phyloP scores from a whole-genome alignment of 1,139 yeast species.

The Pichia inconspicua region DNA sequence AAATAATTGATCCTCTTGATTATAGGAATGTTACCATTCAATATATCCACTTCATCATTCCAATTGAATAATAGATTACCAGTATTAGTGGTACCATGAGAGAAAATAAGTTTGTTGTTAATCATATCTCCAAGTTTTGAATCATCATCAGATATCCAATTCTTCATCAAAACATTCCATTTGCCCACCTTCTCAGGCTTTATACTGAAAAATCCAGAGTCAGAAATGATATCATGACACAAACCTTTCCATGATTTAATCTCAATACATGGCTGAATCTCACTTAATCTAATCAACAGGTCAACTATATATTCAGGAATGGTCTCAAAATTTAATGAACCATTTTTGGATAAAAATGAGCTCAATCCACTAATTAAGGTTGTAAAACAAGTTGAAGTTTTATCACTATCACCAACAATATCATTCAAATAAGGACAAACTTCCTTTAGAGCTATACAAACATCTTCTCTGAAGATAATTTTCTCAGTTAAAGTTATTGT shows the following conservation, averaged over 20 bases:
- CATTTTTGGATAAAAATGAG: conserved; percentile 36
- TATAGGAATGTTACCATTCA: conserved; percentile 25
- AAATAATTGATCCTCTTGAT: conserved; percentile 57
- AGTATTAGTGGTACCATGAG: conserved; percentile 32
- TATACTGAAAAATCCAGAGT: conserved; percentile 38
- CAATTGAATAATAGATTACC: conserved; percentile 56
- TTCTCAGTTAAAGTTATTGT: conserved; percentile 11
- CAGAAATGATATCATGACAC: conserved; percentile 47
- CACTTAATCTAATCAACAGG: conserved; percentile 29
- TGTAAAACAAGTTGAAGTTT: conserved; percentile 36
- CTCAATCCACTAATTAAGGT: conserved; percentile 39
- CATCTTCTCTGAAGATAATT: conserved; percentile 29
- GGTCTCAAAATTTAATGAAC: conserved; percentile 29
- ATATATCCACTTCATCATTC: conserved; percentile 60
- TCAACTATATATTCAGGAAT: conserved; percentile 32
- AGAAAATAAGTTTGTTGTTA: conserved; percentile 40
- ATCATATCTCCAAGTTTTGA: conserved; percentile 52
- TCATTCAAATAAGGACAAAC: conserved; percentile 36
- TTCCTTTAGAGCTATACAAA: conserved; percentile 31
- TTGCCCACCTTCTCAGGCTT: conserved; percentile 20
- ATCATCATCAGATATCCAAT: conserved; percentile 53
- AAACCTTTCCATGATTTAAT: conserved; percentile 46
- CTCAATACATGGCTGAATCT: conserved; percentile 32
- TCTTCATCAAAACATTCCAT: conserved; percentile 48
- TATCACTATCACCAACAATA: conserved; percentile 48